Evolutionary conservation across 768 basidiomycete genomes (phyloP), one percentile per base, ranked within the genome.

Genomic region (Serendipita vermifera): DNA sequence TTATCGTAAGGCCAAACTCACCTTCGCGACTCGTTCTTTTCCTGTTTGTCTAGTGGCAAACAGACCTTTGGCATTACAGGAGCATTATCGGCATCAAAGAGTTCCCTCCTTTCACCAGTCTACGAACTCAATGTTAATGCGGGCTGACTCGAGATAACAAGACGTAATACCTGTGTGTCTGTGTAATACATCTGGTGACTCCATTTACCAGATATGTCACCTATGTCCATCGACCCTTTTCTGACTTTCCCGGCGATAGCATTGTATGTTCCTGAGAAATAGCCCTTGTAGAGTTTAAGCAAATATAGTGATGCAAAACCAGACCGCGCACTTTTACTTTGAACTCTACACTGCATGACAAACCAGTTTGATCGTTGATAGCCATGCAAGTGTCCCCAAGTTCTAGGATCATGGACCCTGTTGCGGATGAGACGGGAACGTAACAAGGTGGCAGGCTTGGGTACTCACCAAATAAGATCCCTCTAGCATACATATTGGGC

Each of bases 211-310:
- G 78, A 78, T 33, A 99, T 70, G 65, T 97, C 92, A 3, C 93
- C 96, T 13, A 87, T 72, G 2, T 88, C 85, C 4, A 70, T 70
- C 26, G 72, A 70, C 11, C 77, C 74, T 51, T 73, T 77, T 60
- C 83, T 83, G 62, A 97, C 76, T 61, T 81, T 80, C 7, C 96
- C 96, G 3, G 80, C 68, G 58, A 99, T 78, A 33, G 84, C 82
- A 66, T 99, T 98, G 73, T 98, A 94, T 56, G 87, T 85, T 22
- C 96, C 96, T 1, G 91, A 92, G 70, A 97, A 96, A 76, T 94
- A 97, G 17, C 94, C 94, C 87, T 88, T 64, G 14, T 17, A 13
- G 14, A 15, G 36, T 24, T 59, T 39, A 17, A 17, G 29, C 17
- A 24, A 31, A 41, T 17, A 7, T 26, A 35, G 20, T 27, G 43